A percentile compares a stretch with the other conserved stretches of the same genome.
These are phyloP conservation scores for Amauroascus verrucosus DNA, from an alignment of 2,329 filamentous ascomycete species.

Conservation along the genomic window DNA sequence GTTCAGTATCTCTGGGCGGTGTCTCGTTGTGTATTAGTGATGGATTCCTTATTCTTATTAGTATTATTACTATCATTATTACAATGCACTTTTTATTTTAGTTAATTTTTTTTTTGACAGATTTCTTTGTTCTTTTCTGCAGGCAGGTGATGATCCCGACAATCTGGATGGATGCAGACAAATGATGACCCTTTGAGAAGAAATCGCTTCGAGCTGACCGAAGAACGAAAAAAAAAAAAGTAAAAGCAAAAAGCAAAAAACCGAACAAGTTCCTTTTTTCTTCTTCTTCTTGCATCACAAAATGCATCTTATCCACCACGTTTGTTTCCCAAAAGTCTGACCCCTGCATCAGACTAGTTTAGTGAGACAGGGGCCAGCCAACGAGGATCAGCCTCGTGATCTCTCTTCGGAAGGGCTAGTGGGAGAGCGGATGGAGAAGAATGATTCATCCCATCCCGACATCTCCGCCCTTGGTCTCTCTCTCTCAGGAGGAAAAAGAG, in stretches of 20 bases:
- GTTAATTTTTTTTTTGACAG: no score
- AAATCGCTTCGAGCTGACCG: not conserved
- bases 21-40: no score
- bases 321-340: conserved; percentile 11
- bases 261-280: not conserved
- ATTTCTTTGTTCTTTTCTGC: not conserved
- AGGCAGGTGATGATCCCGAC: conserved; percentile 3
- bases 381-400: conserved; percentile 10
- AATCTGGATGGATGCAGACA: not conserved
- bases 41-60: no score
- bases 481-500: no score
- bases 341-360: conserved; percentile 10
- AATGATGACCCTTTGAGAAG: not conserved
- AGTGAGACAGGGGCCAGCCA: conserved; percentile 11
- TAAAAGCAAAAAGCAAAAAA: not conserved
- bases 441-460: no score
- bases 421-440: not conserved
- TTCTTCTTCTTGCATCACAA: not conserved
- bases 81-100: no score
- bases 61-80: no score
- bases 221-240: not conserved
- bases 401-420: not conserved
- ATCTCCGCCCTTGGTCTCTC: no score
- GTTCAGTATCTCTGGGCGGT: no score
- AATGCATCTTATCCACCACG: conserved; percentile 5